phyloP scores from a whole-genome alignment of 257 asterid genomes.

The Primulina eburnea region DNA sequence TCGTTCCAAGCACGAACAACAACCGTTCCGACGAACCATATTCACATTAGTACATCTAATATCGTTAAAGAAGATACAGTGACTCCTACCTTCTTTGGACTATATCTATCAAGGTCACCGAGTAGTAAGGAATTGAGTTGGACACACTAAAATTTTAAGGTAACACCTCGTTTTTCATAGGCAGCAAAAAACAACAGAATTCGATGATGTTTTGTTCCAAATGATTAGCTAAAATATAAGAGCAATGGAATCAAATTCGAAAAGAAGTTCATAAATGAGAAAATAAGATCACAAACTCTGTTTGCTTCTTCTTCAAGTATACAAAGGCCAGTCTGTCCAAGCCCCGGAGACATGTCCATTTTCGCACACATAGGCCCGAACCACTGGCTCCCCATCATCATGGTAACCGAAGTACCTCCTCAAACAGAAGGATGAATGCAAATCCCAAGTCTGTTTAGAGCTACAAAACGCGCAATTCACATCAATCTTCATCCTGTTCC shows the following conservation, averaged over 20 bases:
- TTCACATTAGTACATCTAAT: not conserved
- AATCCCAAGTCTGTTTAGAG: conserved; percentile 68
- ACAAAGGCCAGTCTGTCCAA: conserved; percentile 93
- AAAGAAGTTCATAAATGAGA: not conserved
- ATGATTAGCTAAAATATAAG: not conserved
- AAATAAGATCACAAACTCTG: not conserved
- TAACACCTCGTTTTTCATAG: no score
- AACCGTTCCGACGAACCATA: no score
- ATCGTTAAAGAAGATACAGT: conserved; percentile 53
- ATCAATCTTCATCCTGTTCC: conserved; percentile 52
- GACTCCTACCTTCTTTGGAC: conserved; percentile 87
- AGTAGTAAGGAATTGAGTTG: not conserved
- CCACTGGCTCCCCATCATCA: conserved; percentile 89
- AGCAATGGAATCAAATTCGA: not conserved
- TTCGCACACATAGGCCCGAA: conserved; percentile 88
- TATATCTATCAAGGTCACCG: conserved; percentile 39
- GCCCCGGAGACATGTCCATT: conserved; percentile 96
- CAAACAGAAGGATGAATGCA: conserved; percentile 82
- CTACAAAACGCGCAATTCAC: conserved; percentile 69
- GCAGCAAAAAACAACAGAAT: no score
- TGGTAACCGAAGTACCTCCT: conserved; percentile 82
- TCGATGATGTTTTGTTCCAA: not conserved
- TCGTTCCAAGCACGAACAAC: no score
- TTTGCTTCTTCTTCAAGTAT: conserved; percentile 41
- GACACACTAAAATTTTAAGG: not conserved